phyloP scores from a whole-genome alignment of 345 rosid genomes.

The Turritis glabra region DNA sequence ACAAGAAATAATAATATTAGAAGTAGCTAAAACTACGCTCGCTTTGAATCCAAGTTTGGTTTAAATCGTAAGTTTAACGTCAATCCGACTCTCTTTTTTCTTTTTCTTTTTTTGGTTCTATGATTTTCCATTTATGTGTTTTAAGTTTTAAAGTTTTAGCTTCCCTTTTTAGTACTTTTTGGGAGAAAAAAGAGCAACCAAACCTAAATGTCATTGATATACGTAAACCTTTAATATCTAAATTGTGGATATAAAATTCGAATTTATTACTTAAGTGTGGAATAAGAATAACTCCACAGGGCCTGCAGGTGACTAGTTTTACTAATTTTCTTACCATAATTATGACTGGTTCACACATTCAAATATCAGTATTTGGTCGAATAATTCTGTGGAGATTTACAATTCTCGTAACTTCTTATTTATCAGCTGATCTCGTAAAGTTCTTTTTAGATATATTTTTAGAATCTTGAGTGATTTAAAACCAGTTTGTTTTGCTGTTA shows the following conservation, averaged over 20 bases:
- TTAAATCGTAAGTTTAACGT: background rate
- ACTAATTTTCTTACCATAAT: background rate
- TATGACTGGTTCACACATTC: background rate
- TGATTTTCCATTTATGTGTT: background rate
- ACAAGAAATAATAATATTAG: background rate
- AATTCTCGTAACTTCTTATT: background rate
- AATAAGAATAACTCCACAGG: background rate
- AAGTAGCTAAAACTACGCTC: background rate
- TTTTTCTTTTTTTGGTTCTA: background rate
- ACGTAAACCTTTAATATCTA: background rate
- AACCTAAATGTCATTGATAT: background rate
- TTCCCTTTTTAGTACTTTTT: background rate
- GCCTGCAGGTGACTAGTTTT: background rate
- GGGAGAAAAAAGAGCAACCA: background rate
- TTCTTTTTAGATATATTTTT: too few relatives aligned
- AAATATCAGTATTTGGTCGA: background rate
- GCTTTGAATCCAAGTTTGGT: background rate
- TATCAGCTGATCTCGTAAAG: background rate
- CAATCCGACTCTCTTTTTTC: background rate
- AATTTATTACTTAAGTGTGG: background rate
- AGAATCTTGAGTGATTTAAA: background rate
- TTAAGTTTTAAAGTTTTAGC: too few relatives aligned
- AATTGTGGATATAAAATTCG: background rate
- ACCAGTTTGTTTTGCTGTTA: background rate
- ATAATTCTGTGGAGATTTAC: background rate